Evolutionary conservation across 2,329 filamentous ascomycete genomes (phyloP).

Genomic region (Alternaria consortialis): DNA sequence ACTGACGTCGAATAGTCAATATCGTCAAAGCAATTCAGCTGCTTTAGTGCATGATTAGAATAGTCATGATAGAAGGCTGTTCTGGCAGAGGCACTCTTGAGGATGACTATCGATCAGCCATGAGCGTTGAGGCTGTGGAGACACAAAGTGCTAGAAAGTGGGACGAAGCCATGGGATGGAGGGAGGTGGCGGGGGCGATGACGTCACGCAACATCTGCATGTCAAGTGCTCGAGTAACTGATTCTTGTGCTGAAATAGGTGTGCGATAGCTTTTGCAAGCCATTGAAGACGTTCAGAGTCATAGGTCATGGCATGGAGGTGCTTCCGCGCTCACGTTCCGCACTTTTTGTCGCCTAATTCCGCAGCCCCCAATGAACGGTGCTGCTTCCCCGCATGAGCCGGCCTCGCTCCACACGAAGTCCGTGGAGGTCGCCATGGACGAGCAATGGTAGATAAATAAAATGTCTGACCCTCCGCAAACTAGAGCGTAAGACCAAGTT

Average conservation of each 20-base stretch:
- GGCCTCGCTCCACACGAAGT: not conserved
- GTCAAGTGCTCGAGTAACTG: not conserved
- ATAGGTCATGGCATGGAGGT: not conserved
- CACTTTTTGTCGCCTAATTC: conserved; percentile 24
- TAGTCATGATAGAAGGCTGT: not conserved
- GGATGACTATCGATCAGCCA: not conserved
- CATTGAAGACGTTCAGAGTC: not conserved
- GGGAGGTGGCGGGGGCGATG: too few species aligned
- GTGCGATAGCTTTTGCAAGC: not conserved
- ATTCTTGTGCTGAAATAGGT: not conserved
- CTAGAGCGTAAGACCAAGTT: not conserved
- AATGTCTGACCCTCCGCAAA: not conserved
- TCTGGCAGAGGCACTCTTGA: not conserved
- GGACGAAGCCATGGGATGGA: not conserved
- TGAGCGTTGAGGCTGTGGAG: not conserved
- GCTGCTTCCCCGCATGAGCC: conserved; percentile 27
- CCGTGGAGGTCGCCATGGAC: not conserved
- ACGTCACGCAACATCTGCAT: not conserved
- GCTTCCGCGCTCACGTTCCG: conserved; percentile 13
- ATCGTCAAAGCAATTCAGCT: not conserved
- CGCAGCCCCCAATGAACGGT: conserved; percentile 12
- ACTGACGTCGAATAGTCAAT: not conserved
- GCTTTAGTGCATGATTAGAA: not conserved
- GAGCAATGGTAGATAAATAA: not conserved
- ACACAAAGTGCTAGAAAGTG: not conserved